These are phyloP conservation scores for Recurvomyces mirabilis DNA, from an alignment of 495 filamentous ascomycete genomes.

Conservation along the genomic window DNA sequence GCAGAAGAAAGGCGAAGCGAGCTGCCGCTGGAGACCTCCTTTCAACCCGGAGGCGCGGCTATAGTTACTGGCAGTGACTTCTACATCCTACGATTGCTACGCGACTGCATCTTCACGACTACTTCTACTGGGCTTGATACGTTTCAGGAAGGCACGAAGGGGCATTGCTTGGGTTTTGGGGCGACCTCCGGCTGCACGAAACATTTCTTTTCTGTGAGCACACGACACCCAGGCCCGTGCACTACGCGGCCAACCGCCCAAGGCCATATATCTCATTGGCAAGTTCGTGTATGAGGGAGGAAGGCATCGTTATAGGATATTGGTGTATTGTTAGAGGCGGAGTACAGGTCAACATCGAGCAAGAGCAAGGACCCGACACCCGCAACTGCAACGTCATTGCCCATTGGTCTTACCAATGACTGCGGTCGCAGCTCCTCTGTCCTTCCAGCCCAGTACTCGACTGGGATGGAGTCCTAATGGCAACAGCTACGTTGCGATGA, in stretches of 20 bases:
- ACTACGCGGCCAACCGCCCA: background rate
- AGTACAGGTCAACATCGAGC: background rate
- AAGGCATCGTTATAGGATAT: background rate
- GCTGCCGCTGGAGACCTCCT: no score
- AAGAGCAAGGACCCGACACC: background rate
- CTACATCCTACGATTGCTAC: no score
- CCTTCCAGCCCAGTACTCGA: slow-evolving; percentile 62
- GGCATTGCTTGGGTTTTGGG: background rate
- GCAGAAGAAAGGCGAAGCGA: no score
- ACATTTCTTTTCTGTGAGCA: background rate
- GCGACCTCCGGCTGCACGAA: background rate
- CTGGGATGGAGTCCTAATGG: slow-evolving; percentile 64
- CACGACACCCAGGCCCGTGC: background rate
- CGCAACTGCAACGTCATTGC: background rate
- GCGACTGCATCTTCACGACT: no score
- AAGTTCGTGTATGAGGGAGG: background rate
- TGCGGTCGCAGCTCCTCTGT: slow-evolving; percentile 88
- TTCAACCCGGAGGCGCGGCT: no score
- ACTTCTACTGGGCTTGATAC: no score
- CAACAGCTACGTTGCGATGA: slow-evolving; percentile 66
- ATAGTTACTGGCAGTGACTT: no score
- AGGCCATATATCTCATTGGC: slow-evolving; percentile 1
- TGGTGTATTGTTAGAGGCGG: background rate
- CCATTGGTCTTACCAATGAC: slow-evolving; percentile 51
- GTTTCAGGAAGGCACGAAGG: background rate